Base-by-base conservation (phyloP, 2,329 filamentous ascomycete species). In the Sarocladiaceae sp. region DNA sequence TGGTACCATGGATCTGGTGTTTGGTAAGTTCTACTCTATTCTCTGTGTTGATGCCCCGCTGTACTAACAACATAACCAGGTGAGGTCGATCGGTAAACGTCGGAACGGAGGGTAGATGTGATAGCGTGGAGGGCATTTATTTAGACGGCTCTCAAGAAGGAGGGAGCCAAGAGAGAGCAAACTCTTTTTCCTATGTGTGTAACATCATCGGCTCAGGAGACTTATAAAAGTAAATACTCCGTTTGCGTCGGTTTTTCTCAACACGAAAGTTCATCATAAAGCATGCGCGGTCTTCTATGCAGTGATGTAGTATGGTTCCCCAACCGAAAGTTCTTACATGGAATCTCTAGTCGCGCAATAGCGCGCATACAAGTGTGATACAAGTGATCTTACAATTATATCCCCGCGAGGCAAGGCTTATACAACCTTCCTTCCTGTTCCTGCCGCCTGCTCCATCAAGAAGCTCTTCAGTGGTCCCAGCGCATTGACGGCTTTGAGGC, bases 1-100 rank as follows among this genome's bases (percentile, higher is more conserved):
- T 56, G 85, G 82, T 63, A 85, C 85, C 43, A 89, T 90, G 85
- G 85, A 89, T 78, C 68, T 93, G 63, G 86, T 91, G 73, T 91
- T 93, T 65, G 88, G 88, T 80, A 74, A 74, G 78, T 67, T 41
- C 42, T 42, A 15, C 26, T 16, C 29, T 13, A 42, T 3, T 15
- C 19, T 18, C 27, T 34, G 13, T 20, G 5, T 16, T 33, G 13
- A 9, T 26, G 12, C 27, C 23, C n/a, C 4, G 33, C n/a, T 5
- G 18, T 27, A 52, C 66, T 73, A 63, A 72, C 55, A 31, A 10
- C 24, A 26, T 29, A n/a, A 47, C 1, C 44, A 80, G 76, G 76
- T 54, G 76, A 80, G 71, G 76, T 80, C 44, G 76, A 80, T 64
- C 71, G 76, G 64, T 80, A 74, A 60, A 64, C 46, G 27, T 6